Conservation (phyloP, 2,329 filamentous ascomycete species). For the Pezicula radicicola region DNA sequence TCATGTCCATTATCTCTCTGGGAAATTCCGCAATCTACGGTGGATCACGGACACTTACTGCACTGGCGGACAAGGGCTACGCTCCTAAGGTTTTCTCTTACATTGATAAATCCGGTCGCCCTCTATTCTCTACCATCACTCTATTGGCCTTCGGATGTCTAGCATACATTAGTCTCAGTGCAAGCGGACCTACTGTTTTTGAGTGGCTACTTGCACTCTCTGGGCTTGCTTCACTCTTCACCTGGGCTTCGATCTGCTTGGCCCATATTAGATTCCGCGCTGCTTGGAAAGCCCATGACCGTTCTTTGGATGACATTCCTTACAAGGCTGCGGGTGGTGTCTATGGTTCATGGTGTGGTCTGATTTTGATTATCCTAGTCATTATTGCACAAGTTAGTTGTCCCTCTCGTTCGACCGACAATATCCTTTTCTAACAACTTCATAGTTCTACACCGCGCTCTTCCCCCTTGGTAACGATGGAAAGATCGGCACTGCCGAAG, state of each 20-base stretch:
- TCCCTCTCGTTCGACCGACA: background rate
- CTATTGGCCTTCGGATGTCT: slow-evolving; percentile 55
- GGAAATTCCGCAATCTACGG: slow-evolving; percentile 92
- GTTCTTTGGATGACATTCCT: slow-evolving; percentile 44
- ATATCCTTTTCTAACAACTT: background rate
- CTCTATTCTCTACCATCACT: slow-evolving; percentile 51
- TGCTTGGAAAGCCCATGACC: slow-evolving; percentile 58
- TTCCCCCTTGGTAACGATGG: slow-evolving; percentile 58
- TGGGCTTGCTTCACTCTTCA: slow-evolving; percentile 71
- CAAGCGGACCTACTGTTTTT: slow-evolving; percentile 46
- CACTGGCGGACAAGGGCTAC: slow-evolving; percentile 82
- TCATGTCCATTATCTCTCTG: slow-evolving; percentile 85
- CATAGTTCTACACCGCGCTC: slow-evolving; percentile 46
- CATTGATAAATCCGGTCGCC: slow-evolving; percentile 78
- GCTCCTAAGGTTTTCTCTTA: slow-evolving; percentile 75
- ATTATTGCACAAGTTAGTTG: slow-evolving; percentile 49
- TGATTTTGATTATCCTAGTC: slow-evolving; percentile 63
- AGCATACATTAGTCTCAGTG: slow-evolving; percentile 52
- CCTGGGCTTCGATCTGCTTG: slow-evolving; percentile 68
- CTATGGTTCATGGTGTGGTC: slow-evolving; percentile 66
- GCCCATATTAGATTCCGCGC: slow-evolving; percentile 64
- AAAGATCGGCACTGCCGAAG: slow-evolving; percentile 35
- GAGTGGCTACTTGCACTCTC: slow-evolving; percentile 68
- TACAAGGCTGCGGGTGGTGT: slow-evolving; percentile 51
- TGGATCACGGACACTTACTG: slow-evolving; percentile 84